Percentiles rank a stretch among this genome's conserved stretches.
Evolutionary conservation across 257 asterid species (phyloP).

Genomic region (Petrea volubilis): DNA sequence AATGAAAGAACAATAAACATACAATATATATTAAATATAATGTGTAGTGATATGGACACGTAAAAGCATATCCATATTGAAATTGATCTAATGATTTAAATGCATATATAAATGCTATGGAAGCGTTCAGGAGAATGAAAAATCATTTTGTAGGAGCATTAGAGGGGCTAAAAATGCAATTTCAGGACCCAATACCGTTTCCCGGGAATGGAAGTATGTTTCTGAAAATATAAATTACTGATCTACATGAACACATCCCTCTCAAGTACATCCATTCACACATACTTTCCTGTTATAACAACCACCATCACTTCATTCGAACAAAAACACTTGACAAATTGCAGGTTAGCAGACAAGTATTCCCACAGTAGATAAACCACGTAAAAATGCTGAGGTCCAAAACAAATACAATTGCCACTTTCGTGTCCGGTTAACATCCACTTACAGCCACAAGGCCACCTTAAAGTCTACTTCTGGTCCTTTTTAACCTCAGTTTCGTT

Average conservation of each 20-base stretch:
- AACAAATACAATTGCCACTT: background rate
- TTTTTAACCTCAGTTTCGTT: constrained; percentile 31
- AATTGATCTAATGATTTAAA: no score
- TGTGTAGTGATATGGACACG: no score
- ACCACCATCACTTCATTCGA: constrained; percentile 2
- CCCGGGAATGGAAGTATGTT: no score
- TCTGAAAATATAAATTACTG: no score
- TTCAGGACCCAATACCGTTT: background rate
- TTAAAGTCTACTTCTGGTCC: constrained; percentile 35
- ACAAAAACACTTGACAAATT: background rate
- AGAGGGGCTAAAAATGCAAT: no score
- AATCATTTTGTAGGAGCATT: no score
- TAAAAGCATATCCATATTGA: no score
- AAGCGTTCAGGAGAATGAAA: no score
- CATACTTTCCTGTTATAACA: background rate
- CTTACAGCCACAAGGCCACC: background rate
- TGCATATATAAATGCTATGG: no score
- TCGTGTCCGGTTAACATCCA: background rate
- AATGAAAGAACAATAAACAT: no score
- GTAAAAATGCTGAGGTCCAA: constrained; percentile 11
- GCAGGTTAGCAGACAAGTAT: no score
- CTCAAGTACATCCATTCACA: background rate
- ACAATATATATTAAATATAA: no score
- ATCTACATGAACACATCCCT: background rate
- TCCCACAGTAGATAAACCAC: background rate